Evolutionary conservation across 306 rosid genomes (phyloP), one percentile per base, ranked within the genome.

Genomic region (Alnus glutinosa): DNA sequence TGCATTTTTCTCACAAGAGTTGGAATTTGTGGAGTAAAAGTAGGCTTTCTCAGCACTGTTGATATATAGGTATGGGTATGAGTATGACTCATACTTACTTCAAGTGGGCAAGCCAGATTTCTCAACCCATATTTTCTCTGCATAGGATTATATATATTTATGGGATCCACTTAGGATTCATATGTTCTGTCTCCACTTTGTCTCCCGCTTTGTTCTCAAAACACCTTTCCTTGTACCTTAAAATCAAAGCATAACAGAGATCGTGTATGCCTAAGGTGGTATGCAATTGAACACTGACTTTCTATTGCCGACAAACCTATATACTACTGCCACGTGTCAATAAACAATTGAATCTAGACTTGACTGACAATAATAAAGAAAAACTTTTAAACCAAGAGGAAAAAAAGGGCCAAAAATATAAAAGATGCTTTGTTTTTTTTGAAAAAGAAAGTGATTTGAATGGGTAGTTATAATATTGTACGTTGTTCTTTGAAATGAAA

Each of bases 121-220:
- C 16, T 62, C 3, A 48, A 61, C 63, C 55, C n/a, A 9, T 64
- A 7, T 11, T 50, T 28, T 12, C 12, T 61, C 32, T 28, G 50
- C 44, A 44, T 72, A 42, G 74, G 61, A 71, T 52, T 42, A 64
- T 63, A 5, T 15, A 34, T 11, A 46, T 62, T 74, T 70, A 81
- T 85, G 88, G 89, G 79, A 85, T 90, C 92, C 90, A 71, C 94
- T 81, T 81, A 73, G 88, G 89, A 88, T 85, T 80, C 81, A 79
- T 61, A 36, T 77, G 81, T 73, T 83, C 30, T 86, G 94, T 88
- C 91, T 85, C 92, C 91, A 85, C 90, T 76, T 70, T 87, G 92
- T 87, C 92, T 77, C 89, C 94, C 88, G 49, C 88, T 81, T 75
- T 70, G 32, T 32, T 57, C 78, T 71, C 66, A n/a, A 42, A 9